Conservation (phyloP, 2,329 filamentous ascomycete genomes). For the Coniochaeta sp. region DNA sequence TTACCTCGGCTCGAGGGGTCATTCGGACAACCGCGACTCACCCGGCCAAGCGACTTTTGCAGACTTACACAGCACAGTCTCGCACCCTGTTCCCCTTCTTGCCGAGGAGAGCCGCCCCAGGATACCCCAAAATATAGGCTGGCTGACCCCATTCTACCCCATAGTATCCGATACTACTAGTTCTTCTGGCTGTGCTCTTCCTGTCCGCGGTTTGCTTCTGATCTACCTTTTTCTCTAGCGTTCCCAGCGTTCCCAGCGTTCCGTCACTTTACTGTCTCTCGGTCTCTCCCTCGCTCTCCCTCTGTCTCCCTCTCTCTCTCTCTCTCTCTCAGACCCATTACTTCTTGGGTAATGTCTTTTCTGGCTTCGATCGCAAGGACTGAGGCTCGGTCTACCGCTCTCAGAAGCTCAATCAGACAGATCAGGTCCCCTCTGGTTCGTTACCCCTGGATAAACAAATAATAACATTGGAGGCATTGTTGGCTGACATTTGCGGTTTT, state of each 20-base stretch:
- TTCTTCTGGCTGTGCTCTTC: constrained; percentile 1
- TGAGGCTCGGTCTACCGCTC: constrained; percentile 26
- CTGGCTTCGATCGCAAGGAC: constrained; percentile 24
- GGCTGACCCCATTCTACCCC: constrained; percentile 7
- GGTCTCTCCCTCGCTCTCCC: constrained; percentile 8
- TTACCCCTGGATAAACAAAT: constrained; percentile 7
- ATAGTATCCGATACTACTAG: neutral
- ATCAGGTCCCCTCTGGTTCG: constrained; percentile 18
- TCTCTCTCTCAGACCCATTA: constrained; percentile 5
- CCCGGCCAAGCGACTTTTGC: constrained; percentile 1
- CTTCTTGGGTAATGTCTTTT: constrained; percentile 19
- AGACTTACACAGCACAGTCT: too few species aligned
- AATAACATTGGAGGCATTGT: neutral
- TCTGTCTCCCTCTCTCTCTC: neutral
- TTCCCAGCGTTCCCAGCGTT: neutral
- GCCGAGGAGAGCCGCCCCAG: neutral
- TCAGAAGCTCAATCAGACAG: constrained; percentile 17
- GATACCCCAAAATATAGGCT: constrained; percentile 10
- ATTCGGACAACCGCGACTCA: constrained; percentile 14
- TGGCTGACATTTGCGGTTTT: constrained; percentile 5
- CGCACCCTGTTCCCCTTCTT: too few species aligned
- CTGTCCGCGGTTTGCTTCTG: constrained; percentile 2
- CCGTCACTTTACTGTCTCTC: constrained; percentile 1
- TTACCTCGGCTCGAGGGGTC: constrained; percentile 16
- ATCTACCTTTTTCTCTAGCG: neutral